Conservation (phyloP, 306 rosid genomes). For the Begonia masoniana region DNA sequence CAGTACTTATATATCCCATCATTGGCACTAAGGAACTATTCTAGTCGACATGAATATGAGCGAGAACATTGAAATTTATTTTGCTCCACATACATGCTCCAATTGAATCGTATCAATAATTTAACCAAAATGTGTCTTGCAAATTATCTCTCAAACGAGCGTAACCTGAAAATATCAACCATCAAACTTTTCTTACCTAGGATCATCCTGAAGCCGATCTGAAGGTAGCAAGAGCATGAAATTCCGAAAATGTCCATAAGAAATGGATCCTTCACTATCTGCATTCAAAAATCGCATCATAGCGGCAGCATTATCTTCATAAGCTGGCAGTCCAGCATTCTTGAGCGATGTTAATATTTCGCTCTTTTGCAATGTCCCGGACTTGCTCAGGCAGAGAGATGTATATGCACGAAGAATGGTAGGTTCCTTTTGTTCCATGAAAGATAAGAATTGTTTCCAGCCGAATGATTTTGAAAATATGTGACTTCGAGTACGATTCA, state of each 20-base stretch:
- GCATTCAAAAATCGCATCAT: constrained; percentile 98
- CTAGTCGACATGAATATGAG: no score
- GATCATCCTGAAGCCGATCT: constrained; percentile 96
- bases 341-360: constrained; percentile 78
- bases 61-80: no score
- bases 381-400: constrained; percentile 89
- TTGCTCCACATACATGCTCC: no score
- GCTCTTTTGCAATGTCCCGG: constrained; percentile 94
- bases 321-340: constrained; percentile 92
- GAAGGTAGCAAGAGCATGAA: constrained; percentile 98
- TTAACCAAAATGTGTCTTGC: background rate
- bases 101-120: background rate
- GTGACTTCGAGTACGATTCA: constrained; percentile 90
- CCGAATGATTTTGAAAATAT: constrained; percentile 90
- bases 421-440: constrained; percentile 98
- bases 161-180: constrained; percentile 4
- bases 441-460: constrained; percentile 87
- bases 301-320: constrained; percentile 95
- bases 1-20: no score
- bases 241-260: constrained; percentile 96
- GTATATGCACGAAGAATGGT: constrained; percentile 99
- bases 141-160: background rate
- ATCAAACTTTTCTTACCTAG: constrained; percentile 54
- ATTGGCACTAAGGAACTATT: no score
- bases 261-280: constrained; percentile 80